Evolutionary conservation across 2,329 filamentous ascomycete genomes (phyloP), one percentile per base, ranked within the genome.

Genomic region (Xylariaceae sp.): DNA sequence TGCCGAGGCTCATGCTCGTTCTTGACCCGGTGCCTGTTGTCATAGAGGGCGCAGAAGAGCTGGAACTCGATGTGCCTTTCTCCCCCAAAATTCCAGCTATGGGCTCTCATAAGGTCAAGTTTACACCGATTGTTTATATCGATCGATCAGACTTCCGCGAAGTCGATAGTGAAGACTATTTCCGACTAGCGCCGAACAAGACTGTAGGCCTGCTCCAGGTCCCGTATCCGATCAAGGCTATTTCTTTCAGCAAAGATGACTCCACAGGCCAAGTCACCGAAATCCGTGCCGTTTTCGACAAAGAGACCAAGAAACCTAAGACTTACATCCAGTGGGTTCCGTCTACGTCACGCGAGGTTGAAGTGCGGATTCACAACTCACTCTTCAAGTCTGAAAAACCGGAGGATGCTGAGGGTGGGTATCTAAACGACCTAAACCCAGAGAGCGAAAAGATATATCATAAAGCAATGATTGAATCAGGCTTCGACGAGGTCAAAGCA

Each of bases 271-370:
- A 80, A 44, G 80, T 92, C 36, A 86, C 77, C 1, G 81, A 85
- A 60, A 82, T 93, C 54, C 79, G 80, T 26, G 88, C 87, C 11
- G 79, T 80, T 16, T 86, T 86, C 49, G 87, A 90, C 57, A 88
- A 88, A 54, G 87, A 90, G 56, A 83, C 80, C 15, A 85, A 87
- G 67, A 83, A 85, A 64, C 84, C 88, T 35, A 93, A 95, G 75
- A 86, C 91, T 1, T 90, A 85, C 68, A 96, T 97, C 69, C 92
- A 96, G 69, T 97, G 93, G 93, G 89, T 96, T 5, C 84, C 86
- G 4, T 83, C 85, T 32, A 86, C 84, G 1, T 82, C 87, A 0
- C 80, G 80, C 11, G 84, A 85, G 61, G 86, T 87, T 10, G 88
- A 92, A 71, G 89, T 85, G 35, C 88, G 92, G 54, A 80, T 94